Evolutionary conservation across 805 yeast species (phyloP).

Genomic region (Kuraishia ogatae): DNA sequence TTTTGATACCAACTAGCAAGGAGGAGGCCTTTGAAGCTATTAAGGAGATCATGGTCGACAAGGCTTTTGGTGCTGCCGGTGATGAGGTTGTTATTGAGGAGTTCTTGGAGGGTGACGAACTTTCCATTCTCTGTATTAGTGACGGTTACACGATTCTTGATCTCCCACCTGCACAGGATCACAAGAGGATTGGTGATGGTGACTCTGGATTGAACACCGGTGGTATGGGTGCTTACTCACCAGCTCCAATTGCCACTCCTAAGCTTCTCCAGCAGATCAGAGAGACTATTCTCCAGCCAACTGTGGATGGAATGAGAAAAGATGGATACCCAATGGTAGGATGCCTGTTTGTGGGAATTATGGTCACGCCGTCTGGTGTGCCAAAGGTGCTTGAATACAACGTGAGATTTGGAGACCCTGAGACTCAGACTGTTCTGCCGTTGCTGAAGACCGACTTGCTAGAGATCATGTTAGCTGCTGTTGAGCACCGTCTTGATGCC

Average conservation of each 20-base stretch:
- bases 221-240: constrained; percentile 99
- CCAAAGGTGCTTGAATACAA: constrained; percentile 96
- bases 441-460: constrained; percentile 87
- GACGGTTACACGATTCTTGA: constrained; percentile 91
- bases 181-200: constrained; percentile 88
- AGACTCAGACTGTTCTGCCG: constrained; percentile 94
- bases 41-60: constrained; percentile 81
- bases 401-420: constrained; percentile 98
- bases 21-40: constrained; percentile 83
- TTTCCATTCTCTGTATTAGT: constrained; percentile 81
- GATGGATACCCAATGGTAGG: constrained; percentile 97
- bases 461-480: constrained; percentile 86
- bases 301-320: constrained; percentile 91
- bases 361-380: constrained; percentile 69
- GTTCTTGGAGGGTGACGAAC: constrained; percentile 92
- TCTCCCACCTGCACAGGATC: constrained; percentile 97
- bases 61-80: constrained; percentile 89
- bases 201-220: constrained; percentile 96
- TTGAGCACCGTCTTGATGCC: constrained; percentile 88
- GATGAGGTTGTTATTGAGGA: constrained; percentile 94
- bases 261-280: constrained; percentile 63
- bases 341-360: constrained; percentile 89
- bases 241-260: constrained; percentile 92
- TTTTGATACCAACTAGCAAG: constrained; percentile 76
- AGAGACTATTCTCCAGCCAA: constrained; percentile 72